A percentile compares a stretch with the other conserved stretches of the same genome.
Evolutionary conservation across 345 rosid species (phyloP).

Genomic region (Clarkia xantiana): DNA sequence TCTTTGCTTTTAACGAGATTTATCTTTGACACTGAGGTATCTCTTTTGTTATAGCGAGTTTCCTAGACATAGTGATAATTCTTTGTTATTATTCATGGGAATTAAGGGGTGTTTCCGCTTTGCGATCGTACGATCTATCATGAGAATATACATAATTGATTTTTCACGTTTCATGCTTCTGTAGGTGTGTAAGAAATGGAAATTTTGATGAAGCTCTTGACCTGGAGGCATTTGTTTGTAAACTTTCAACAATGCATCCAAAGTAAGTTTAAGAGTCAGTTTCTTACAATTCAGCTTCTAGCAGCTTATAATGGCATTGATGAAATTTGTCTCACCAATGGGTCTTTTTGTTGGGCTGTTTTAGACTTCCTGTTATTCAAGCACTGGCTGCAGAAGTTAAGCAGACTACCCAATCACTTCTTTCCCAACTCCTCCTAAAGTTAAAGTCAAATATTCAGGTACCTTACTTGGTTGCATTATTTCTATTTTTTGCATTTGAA

Average conservation of each 20-base stretch:
- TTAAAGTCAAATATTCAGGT: conserved; percentile 93
- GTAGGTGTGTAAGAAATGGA: conserved; percentile 92
- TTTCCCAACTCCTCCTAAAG: conserved; percentile 81
- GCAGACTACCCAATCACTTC: conserved; percentile 90
- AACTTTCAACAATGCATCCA: conserved; percentile 92
- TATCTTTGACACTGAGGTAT: too few relatives aligned
- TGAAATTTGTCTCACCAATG: conserved; percentile 4
- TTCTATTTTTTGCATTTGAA: conserved; percentile 1
- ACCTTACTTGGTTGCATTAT: conserved; percentile 6
- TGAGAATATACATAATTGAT: not conserved
- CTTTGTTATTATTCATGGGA: too few relatives aligned
- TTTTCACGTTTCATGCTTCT: conserved; percentile 11
- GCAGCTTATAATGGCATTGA: too few relatives aligned
- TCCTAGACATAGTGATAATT: too few relatives aligned
- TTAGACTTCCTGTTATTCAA: conserved; percentile 79
- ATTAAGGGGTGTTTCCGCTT: too few relatives aligned
- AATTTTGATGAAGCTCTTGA: conserved; percentile 97
- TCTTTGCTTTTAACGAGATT: too few relatives aligned
- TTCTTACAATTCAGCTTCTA: too few relatives aligned
- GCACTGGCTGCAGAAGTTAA: conserved; percentile 80
- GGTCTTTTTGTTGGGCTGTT: conserved; percentile 10
- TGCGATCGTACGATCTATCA: not conserved
- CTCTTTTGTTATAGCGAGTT: too few relatives aligned
- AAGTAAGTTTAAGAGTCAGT: conserved; percentile 41
- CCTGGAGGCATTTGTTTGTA: conserved; percentile 79